phyloP scores from a whole-genome alignment of 1,284 basidiomycete species.

The Clitocybe nebularis region DNA sequence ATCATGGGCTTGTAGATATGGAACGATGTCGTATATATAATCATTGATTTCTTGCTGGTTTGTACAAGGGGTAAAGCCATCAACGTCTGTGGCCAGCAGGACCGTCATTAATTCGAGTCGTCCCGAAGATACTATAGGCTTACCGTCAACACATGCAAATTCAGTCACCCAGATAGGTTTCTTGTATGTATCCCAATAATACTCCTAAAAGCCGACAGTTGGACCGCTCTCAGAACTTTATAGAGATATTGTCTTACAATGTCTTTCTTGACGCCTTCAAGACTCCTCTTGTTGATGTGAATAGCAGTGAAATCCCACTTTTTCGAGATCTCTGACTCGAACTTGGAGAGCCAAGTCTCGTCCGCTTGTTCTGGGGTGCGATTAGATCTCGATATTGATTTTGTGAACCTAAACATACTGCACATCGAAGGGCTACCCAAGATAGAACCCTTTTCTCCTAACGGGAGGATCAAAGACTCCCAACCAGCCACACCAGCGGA shows the following conservation, averaged over 20 bases:
- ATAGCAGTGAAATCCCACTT: constrained; percentile 39
- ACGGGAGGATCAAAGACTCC: constrained; percentile 36
- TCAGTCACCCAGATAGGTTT: constrained; percentile 44
- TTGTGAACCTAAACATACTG: constrained; percentile 36
- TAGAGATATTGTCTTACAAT: constrained; percentile 24
- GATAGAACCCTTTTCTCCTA: constrained; percentile 31
- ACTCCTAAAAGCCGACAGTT: constrained; percentile 21
- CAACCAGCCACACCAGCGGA: constrained; percentile 32
- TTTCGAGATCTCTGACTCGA: constrained; percentile 29
- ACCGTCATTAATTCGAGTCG: too few relatives aligned
- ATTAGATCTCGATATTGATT: too few relatives aligned
- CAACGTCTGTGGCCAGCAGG: constrained; percentile 30
- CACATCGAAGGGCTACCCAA: constrained; percentile 42
- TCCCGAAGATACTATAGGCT: constrained; percentile 2
- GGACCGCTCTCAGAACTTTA: background rate
- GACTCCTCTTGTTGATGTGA: constrained; percentile 41
- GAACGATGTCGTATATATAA: constrained; percentile 33
- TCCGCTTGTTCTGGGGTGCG: constrained; percentile 37
- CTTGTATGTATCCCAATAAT: constrained; percentile 34
- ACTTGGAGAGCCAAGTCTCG: constrained; percentile 39
- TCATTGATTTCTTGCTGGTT: constrained; percentile 35
- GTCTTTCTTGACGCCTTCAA: constrained; percentile 36
- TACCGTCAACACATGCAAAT: constrained; percentile 41
- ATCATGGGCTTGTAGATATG: constrained; percentile 30
- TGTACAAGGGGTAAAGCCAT: constrained; percentile 36